Evolutionary conservation across 306 rosid species (phyloP), one percentile per base, ranked within the genome.

Genomic region (Trifolium fragiferum): DNA sequence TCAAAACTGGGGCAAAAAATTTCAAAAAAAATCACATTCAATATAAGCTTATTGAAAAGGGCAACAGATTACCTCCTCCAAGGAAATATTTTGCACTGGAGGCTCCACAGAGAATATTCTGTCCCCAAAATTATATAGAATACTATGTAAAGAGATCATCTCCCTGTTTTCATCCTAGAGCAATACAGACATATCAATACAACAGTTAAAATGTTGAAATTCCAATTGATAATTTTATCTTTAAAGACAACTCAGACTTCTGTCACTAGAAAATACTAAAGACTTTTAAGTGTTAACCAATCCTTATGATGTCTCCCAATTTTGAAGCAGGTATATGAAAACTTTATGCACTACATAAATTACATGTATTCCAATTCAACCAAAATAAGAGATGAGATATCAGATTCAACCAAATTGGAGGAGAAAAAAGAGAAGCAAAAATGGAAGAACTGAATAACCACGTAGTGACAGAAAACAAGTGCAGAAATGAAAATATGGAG

Each of bases 131-230:
- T 71, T 80, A 76, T 74, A 87, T 49, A 38, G 86, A 67, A 94
- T 82, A 73, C 80, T 82, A 76, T 86, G 90, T 68, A 87, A 61
- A 65, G 74, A 67, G 63, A 94, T 80, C 25, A 13, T 82, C 82
- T 90, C 96, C 64, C 46, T 71, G 83, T 83, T 71, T 55, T 77
- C 85, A 80, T 87, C 97, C 98, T 94, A 32, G 57, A 65, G 63
- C 61, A 76, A 68, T 30, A 35, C 18, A 68, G 54, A 55, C 18
- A 54, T 49, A 27, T 46, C 70, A 53, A 66, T 13, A 76, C 41
- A 73, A 10, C 54, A 83, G 38, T 15, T 23, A 25, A 47, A 60
- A 70, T 71, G 55, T 12, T 57, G 30, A 80, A 72, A 54, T 38
- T 69, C 38, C 54, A 66, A 43, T 8, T 20, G 54, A 73, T 32